Evolutionary conservation across 768 basidiomycete genomes (phyloP), one percentile per base, ranked within the genome.

Genomic region (Leccinum boreale): DNA sequence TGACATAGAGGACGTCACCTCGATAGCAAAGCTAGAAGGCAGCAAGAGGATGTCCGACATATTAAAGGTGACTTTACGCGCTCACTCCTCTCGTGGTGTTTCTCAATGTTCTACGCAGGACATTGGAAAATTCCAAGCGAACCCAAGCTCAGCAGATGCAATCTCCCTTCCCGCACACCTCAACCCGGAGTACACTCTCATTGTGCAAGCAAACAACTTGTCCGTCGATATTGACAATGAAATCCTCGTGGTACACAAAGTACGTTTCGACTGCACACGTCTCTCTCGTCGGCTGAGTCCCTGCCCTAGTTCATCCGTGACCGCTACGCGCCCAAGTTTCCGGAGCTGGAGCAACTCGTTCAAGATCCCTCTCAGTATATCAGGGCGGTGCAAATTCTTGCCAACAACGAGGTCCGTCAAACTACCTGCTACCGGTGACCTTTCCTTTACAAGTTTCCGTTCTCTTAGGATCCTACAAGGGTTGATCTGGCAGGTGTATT

Each of bases 181-280:
- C 59, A 95, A 96, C 69, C 92, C 94, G 1, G 97, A 99, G 73
- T 99, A 99, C 76, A 85, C 88, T 60, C 79, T 98, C 59, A 98
- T 98, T 66, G 97, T 99, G 5, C 87, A 94, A 65, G 93, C 97
- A 24, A 99, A 99, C 78, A 99, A 99, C 73, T 78, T 98, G 57
- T 93, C 94, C 2, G 97, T 99, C 45, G 97, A 99, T 66, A 87
- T 98, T 5, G 97, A 99, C 75, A 99, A 99, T 65, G 97, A 99
- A 73, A 92, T 98, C 55, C 79, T 99, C 35, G 81, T 99, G 31
- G 95, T 99, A 1, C 93, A 99, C 77, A 99, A 99, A 81, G 94
- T 83, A 65, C 61, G 74, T 68, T 14, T 39, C 26, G 33, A 52
- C 35, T 15, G 55, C 33, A 48, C 42, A 26, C 53, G n/a, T 15